phyloP scores from a whole-genome alignment of 805 yeast genomes.

The Nakazawaea peltata region DNA sequence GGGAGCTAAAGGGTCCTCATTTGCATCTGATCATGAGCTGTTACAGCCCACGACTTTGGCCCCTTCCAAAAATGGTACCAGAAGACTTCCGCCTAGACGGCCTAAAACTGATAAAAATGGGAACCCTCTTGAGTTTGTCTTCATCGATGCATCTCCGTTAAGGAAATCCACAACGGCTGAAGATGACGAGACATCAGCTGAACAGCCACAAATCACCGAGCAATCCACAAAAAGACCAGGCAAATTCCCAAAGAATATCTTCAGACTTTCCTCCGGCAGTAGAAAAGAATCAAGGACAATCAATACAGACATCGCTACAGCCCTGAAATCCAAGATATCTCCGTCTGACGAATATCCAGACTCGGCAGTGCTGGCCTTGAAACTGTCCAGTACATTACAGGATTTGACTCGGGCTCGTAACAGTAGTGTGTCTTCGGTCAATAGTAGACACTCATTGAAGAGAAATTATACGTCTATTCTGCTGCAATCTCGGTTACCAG shows the following conservation, averaged over 20 bases:
- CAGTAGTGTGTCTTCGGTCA: slow-evolving; percentile 4
- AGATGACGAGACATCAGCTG: not conserved
- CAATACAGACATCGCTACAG: not conserved
- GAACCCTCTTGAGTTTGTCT: slow-evolving; percentile 22
- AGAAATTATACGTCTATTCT: slow-evolving; percentile 9
- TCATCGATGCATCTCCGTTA: slow-evolving; percentile 20
- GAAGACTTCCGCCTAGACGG: slow-evolving; percentile 16
- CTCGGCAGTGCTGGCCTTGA: slow-evolving; percentile 1
- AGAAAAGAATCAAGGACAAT: slow-evolving; percentile 6
- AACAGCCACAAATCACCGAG: too few species aligned
- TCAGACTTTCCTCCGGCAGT: slow-evolving; percentile 5
- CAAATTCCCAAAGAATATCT: slow-evolving; percentile 11
- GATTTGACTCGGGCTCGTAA: slow-evolving; percentile 8
- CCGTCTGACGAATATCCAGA: not conserved
- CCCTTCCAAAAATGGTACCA: slow-evolving; percentile 8
- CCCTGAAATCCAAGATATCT: not conserved
- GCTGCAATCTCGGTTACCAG: slow-evolving; percentile 8
- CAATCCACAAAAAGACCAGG: not conserved
- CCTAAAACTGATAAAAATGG: slow-evolving; percentile 25
- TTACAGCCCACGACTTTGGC: slow-evolving; percentile 14
- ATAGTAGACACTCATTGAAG: slow-evolving; percentile 9
- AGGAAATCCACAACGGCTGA: slow-evolving; percentile 2
- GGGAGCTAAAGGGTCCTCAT: too few species aligned
- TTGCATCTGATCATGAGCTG: too few species aligned
- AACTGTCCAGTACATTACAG: slow-evolving; percentile 5